phyloP scores from a whole-genome alignment of 2,329 filamentous ascomycete genomes.

The Ampelomyces quisqualis region DNA sequence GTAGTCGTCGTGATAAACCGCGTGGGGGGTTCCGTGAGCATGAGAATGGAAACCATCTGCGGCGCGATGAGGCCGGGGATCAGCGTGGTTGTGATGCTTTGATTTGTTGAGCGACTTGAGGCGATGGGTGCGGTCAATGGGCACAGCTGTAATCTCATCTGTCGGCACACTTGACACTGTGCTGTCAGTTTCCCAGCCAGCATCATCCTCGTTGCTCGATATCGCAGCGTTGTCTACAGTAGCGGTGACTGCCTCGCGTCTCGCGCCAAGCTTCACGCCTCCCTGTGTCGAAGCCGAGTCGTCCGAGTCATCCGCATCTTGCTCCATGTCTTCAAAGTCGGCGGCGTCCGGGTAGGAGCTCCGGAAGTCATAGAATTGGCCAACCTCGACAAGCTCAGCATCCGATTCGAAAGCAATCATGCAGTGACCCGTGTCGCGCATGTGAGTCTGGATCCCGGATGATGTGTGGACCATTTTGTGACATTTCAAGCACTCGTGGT shows the following conservation, averaged over 20 bases:
- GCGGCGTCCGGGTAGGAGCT: conserved; percentile 88
- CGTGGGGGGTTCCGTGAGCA: conserved; percentile 69
- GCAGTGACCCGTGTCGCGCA: conserved; percentile 95
- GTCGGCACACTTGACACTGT: conserved; percentile 83
- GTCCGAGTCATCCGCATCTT: conserved; percentile 46
- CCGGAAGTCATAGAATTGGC: conserved; percentile 95
- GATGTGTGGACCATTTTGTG: conserved; percentile 77
- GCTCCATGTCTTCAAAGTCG: conserved; percentile 54
- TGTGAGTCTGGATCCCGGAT: conserved; percentile 87
- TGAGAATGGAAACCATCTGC: conserved; percentile 80
- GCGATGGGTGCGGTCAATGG: conserved; percentile 70
- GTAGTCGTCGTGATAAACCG: conserved; percentile 87
- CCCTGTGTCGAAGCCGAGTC: conserved; percentile 50
- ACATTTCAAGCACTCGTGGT: conserved; percentile 85
- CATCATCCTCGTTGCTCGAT: conserved; percentile 61
- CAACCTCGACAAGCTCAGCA: conserved; percentile 88
- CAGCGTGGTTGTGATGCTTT: conserved; percentile 71
- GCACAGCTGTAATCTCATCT: conserved; percentile 76
- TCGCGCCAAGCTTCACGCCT: conserved; percentile 67
- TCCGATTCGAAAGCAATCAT: conserved; percentile 91
- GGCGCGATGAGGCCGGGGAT: conserved; percentile 71
- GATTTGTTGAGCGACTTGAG: conserved; percentile 72
- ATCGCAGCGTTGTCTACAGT: conserved; percentile 40
- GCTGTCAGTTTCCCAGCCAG: conserved; percentile 94
- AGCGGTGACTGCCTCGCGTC: conserved; percentile 52